Conservation (phyloP, 345 rosid genomes). For the Barbarea vulgaris region DNA sequence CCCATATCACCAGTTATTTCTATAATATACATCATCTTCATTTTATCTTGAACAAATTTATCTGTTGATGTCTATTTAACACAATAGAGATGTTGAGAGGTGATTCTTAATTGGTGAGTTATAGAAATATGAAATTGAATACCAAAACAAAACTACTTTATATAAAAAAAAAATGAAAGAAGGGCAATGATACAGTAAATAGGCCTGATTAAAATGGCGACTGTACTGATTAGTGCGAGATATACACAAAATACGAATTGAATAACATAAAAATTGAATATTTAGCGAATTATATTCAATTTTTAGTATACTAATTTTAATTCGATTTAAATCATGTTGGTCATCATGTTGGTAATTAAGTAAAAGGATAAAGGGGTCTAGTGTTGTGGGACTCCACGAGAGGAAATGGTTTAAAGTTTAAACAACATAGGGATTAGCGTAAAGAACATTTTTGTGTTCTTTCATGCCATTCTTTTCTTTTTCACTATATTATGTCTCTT, state of each 20-base stretch:
- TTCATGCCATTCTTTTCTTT: constrained; percentile 7
- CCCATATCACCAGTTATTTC: too few species aligned
- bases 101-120: background rate
- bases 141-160: background rate
- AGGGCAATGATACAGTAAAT: background rate
- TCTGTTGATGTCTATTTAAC: background rate
- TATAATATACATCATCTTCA: background rate
- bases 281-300: too few species aligned
- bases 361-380: background rate
- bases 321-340: too few species aligned
- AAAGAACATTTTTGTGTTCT: constrained; percentile 16
- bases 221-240: background rate
- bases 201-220: background rate
- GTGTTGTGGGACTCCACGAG: constrained; percentile 7
- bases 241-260: background rate
- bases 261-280: background rate
- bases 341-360: too few species aligned
- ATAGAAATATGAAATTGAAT: background rate
- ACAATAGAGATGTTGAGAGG: background rate
- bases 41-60: background rate
- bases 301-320: background rate
- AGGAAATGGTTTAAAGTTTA: background rate
- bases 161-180: background rate
- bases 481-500: background rate
- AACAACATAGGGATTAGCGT: constrained; percentile 32